Percentiles rank a stretch among this genome's conserved stretches.
phyloP scores from a whole-genome alignment of 75 land plant species.

The Pseudotsuga menziesii region DNA sequence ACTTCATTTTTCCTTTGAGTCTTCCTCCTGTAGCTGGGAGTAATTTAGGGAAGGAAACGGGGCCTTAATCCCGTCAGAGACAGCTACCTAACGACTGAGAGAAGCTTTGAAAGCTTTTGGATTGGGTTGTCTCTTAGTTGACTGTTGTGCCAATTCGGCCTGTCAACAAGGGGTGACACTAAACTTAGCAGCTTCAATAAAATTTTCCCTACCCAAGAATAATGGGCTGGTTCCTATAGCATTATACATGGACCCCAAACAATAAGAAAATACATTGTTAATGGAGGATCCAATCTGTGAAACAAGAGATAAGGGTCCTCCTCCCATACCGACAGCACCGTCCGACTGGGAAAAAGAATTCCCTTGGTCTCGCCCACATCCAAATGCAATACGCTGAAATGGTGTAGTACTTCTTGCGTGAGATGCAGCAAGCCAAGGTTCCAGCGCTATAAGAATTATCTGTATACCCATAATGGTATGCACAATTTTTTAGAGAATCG shows the following conservation, averaged over 20 bases:
- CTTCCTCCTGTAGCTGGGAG: no score
- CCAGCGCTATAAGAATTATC: constrained; percentile 22
- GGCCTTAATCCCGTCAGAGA: no score
- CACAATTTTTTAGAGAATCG: not conserved
- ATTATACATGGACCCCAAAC: constrained; percentile 13
- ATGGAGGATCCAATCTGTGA: constrained; percentile 13
- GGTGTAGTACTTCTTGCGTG: not conserved
- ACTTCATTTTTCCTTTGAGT: no score
- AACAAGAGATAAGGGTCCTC: constrained; percentile 17
- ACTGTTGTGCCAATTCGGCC: no score
- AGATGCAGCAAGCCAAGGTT: constrained; percentile 7
- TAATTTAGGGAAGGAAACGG: no score
- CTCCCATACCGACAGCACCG: constrained; percentile 26
- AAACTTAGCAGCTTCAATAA: not conserved
- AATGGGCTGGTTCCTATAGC: not conserved
- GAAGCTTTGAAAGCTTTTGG: no score
- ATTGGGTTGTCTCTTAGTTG: no score
- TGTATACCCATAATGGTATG: constrained; percentile 18
- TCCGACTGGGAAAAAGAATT: not conserved
- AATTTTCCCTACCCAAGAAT: not conserved
- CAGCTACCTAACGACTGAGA: no score
- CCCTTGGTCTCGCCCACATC: constrained; percentile 24
- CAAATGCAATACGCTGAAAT: constrained; percentile 16
- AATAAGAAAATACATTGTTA: constrained; percentile 25
- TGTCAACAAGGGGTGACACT: constrained; percentile 15